Percentiles rank a stretch among this genome's conserved stretches.
These are phyloP conservation scores for Leccinum barrowsii DNA, from an alignment of 768 basidiomycete genomes.

Conservation along the genomic window DNA sequence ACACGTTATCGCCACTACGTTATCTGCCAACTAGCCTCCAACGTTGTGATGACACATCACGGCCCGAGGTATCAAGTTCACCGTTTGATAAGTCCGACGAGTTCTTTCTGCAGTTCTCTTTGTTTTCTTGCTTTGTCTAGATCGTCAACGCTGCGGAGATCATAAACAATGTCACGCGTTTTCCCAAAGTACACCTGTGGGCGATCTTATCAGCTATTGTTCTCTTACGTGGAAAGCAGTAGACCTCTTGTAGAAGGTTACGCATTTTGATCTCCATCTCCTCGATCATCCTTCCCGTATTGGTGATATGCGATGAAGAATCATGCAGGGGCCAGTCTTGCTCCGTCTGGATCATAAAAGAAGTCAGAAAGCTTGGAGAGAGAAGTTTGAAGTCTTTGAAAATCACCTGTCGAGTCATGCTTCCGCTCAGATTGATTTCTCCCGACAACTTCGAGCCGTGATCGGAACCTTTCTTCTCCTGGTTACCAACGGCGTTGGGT, in stretches of 20 bases:
- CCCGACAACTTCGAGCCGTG: conserved; percentile 62
- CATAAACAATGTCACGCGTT: conserved; percentile 92
- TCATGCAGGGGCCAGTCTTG: conserved; percentile 84
- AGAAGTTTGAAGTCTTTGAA: conserved; percentile 7
- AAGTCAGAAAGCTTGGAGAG: conserved; percentile 3
- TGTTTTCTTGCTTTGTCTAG: conserved; percentile 78
- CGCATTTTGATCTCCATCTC: conserved; percentile 99
- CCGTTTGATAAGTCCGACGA: conserved; percentile 82
- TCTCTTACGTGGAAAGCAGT: conserved; percentile 10
- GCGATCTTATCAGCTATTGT: conserved; percentile 9
- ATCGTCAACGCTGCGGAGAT: conserved; percentile 84
- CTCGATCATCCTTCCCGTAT: conserved; percentile 94
- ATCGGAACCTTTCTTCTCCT: conserved; percentile 37
- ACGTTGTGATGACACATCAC: conserved; percentile 9
- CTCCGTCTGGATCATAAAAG: conserved; percentile 55
- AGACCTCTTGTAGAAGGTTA: conserved; percentile 84
- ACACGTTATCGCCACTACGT: neutral
- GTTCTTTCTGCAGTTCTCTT: conserved; percentile 85
- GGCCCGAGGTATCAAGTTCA: conserved; percentile 29
- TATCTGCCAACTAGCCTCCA: neutral
- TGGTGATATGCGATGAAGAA: conserved; percentile 80
- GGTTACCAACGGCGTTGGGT: conserved; percentile 11
- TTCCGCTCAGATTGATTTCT: conserved; percentile 84
- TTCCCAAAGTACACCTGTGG: conserved; percentile 89
- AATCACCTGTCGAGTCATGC: conserved; percentile 93